These are phyloP conservation scores for Eucalyptus sp. DNA, from an alignment of 345 rosid species.

Conservation along the genomic window DNA sequence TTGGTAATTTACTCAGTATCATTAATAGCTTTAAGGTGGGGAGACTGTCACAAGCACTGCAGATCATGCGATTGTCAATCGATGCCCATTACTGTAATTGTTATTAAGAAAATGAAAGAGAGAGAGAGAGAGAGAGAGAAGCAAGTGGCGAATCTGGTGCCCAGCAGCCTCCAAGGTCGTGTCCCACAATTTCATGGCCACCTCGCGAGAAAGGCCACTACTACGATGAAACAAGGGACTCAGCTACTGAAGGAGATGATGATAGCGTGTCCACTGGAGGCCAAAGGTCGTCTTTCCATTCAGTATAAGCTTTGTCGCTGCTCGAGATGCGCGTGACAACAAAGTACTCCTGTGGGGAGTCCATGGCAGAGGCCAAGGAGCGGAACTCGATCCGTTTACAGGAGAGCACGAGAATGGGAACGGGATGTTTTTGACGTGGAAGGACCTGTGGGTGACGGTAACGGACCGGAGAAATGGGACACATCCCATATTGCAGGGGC, in stretches of 20 bases:
- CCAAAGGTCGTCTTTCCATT: background rate
- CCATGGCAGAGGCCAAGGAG: background rate
- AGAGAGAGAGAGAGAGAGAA: background rate
- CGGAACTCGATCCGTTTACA: background rate
- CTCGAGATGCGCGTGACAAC: background rate
- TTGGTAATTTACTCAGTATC: no score
- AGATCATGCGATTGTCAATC: no score
- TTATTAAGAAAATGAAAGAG: background rate
- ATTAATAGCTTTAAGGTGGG: no score
- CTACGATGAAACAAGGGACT: background rate
- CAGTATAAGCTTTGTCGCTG: background rate
- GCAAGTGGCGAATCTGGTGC: background rate
- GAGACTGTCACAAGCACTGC: no score
- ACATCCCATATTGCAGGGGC: slow-evolving; percentile 9
- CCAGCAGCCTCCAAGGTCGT: background rate
- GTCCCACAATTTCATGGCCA: background rate
- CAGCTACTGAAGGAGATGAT: background rate
- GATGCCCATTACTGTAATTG: no score
- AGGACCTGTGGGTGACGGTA: background rate
- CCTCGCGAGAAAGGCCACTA: background rate
- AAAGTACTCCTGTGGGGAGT: background rate
- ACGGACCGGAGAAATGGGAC: slow-evolving; percentile 2
- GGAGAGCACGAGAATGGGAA: background rate
- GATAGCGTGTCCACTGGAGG: background rate
- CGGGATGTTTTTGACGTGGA: slow-evolving; percentile 22